These are phyloP conservation scores for Boehmeria nivea DNA, from an alignment of 306 rosid genomes.

Conservation along the genomic window DNA sequence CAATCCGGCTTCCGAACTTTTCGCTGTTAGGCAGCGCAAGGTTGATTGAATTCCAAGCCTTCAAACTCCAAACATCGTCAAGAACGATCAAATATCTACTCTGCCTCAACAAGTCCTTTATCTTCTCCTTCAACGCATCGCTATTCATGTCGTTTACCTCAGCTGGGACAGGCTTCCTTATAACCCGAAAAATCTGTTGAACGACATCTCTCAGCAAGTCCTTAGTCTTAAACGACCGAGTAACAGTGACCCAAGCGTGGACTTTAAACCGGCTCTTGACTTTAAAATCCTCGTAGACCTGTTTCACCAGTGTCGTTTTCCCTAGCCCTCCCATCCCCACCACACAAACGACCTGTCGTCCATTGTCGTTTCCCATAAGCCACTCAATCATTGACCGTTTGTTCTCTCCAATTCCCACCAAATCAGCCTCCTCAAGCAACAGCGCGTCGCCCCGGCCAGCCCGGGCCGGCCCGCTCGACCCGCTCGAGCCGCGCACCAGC, in stretches of 20 bases:
- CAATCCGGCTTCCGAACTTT: constrained; percentile 36
- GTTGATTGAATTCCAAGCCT: constrained; percentile 50
- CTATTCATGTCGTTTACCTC: constrained; percentile 32
- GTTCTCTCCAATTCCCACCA: constrained; percentile 41
- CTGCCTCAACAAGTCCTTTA: constrained; percentile 32
- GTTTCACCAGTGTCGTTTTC: constrained; percentile 48
- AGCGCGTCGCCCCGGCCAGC: constrained; percentile 42
- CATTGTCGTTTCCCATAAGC: constrained; percentile 17
- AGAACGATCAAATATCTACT: constrained; percentile 51
- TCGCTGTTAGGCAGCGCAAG: constrained; percentile 38
- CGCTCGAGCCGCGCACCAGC: constrained; percentile 18
- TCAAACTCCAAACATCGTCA: constrained; percentile 42
- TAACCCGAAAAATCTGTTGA: constrained; percentile 22
- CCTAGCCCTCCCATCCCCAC: constrained; percentile 66
- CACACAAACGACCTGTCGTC: constrained; percentile 35
- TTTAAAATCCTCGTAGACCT: constrained; percentile 44
- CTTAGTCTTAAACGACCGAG: constrained; percentile 31
- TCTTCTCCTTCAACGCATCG: constrained; percentile 24
- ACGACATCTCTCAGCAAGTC: constrained; percentile 42
- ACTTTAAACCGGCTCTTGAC: constrained; percentile 42
- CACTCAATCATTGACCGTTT: constrained; percentile 28
- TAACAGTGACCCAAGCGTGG: constrained; percentile 51
- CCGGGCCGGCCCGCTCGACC: constrained; percentile 9
- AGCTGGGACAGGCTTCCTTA: constrained; percentile 31
- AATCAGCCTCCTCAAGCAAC: constrained; percentile 48